Evolutionary conservation across 768 basidiomycete species (phyloP), one percentile per base, ranked within the genome.

Genomic region (Russula sp.): DNA sequence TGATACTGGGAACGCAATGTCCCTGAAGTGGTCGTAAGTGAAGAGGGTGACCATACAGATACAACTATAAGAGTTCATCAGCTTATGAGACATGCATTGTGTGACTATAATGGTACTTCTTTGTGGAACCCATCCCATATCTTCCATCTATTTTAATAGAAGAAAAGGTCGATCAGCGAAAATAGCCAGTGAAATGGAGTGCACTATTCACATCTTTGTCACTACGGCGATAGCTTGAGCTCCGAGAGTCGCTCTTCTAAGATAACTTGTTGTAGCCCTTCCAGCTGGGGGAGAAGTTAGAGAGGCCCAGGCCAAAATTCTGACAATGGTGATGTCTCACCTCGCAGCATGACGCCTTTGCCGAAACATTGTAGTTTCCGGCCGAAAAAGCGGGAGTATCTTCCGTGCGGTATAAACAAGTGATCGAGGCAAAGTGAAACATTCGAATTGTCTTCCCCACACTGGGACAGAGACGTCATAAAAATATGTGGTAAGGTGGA

Each of bases 21-120:
- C 84, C 85, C 69, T 86, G 84, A 0, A 86, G 76, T 1, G 79
- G 71, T 40, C 76, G 76, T 53, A 86, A 78, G 62, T 82, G 79
- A 26, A 68, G 72, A 54, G 75, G 72, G 14, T 76, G 75, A 51
- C 80, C 79, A 72, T 83, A 84, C 1, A 87, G 72, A 11, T 79
- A 79, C 28, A 86, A 76, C 85, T 86, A 5, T n/a, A 62, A 48
- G 61, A 42, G 34, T n/a, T 24, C 24, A 16, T 62, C 34, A 56
- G 62, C 32, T 48, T 24, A 38, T 52, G 49, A 52, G 16, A 38
- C 32, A 38, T 20, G 5, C 22, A 36, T 52, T 16, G 26, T 22
- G 26, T 28, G 26, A 18, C 22, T 10, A 30, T 24, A 24, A 7
- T 8, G 20, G 32, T 61, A 65, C 64, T 18, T 65, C 64, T 65